Base-by-base conservation (phyloP, 2,329 filamentous ascomycete genomes). In the Penicillium hesseltinei region DNA sequence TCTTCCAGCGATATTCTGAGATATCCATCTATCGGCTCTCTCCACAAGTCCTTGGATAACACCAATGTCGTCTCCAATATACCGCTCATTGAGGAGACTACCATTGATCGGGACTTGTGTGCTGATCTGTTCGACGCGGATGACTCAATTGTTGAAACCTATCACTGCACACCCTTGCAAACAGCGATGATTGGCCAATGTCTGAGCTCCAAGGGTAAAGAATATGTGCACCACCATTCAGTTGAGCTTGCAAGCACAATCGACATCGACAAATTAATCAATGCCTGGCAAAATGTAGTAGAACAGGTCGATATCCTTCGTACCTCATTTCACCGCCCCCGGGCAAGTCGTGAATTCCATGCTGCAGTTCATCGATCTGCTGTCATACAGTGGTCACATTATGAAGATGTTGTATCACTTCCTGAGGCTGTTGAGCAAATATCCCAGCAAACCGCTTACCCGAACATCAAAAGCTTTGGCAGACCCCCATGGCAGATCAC, bases 1-100 rank as follows among this genome's bases (percentile, higher is more conserved):
- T 47, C 43, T 33, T 46, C 51, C 5, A 54, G 51, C 42, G 51
- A 54, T 42, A 54, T 54, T 33, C 31, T 54, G 36, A 54, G 42
- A 46, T 48, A 54, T 31, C 25, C 51, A 21, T 54, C 51, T 13
- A 38, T 54, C 4, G 51, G 51, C 5, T 13, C 51, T 42, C 43
- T 54, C 10, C 23, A 48, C 7, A 25, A 48, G 15, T 21, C 29
- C 42, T 29, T 54, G n/a, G 8, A 33, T 13, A 40, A 40, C 4
- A 17, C 25, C 23, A 36, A 9, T 29, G 11, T 19, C 21, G 43
- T 21, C 7, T 27, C 43, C n/a, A 23, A 21, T 21, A 13, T 19
- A 19, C 25, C n/a, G 11, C 10, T 31, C 7, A 10, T 23, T 19
- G 10, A 33, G 11, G 10, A 33, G 29, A 47, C 27, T 19, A 47